phyloP scores from a whole-genome alignment of 495 filamentous ascomycete species.

The Astrothelium subdiscretum region DNA sequence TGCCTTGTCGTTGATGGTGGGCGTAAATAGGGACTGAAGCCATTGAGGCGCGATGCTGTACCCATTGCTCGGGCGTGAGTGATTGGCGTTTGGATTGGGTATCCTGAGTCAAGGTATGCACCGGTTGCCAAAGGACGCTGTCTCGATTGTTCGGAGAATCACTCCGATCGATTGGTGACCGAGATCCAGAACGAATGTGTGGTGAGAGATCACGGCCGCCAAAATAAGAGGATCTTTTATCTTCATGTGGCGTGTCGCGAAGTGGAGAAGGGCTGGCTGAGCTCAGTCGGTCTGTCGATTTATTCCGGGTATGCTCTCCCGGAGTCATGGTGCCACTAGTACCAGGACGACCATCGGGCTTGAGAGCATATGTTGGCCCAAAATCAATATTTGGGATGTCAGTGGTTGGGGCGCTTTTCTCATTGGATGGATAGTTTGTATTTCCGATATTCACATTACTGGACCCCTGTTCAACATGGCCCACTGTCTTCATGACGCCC shows the following conservation, averaged over 20 bases:
- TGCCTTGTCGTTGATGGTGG: constrained; percentile 18
- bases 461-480: constrained; percentile 34
- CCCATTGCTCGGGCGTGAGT: constrained; percentile 65
- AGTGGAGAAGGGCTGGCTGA: neutral
- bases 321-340: constrained; percentile 34
- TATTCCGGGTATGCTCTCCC: constrained; percentile 17
- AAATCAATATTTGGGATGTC: constrained; percentile 76
- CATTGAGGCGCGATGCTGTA: constrained; percentile 58
- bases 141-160: constrained; percentile 10
- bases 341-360: constrained; percentile 31
- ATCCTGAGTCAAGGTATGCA: constrained; percentile 16
- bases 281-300: constrained; percentile 8
- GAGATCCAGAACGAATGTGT: constrained; percentile 1
- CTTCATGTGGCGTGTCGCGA: constrained; percentile 10
- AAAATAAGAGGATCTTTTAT: constrained; percentile 15
- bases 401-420: constrained; percentile 10
- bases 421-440: neutral
- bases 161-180: neutral
- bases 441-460: neutral
- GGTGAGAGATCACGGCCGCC: constrained; percentile 11
- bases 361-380: constrained; percentile 62
- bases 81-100: constrained; percentile 22
- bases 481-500: constrained; percentile 74
- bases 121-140: constrained; percentile 61
- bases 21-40: constrained; percentile 43